Evolutionary conservation across 23 red algal species (phyloP).

Genomic region (Gracilaria domingensis): DNA sequence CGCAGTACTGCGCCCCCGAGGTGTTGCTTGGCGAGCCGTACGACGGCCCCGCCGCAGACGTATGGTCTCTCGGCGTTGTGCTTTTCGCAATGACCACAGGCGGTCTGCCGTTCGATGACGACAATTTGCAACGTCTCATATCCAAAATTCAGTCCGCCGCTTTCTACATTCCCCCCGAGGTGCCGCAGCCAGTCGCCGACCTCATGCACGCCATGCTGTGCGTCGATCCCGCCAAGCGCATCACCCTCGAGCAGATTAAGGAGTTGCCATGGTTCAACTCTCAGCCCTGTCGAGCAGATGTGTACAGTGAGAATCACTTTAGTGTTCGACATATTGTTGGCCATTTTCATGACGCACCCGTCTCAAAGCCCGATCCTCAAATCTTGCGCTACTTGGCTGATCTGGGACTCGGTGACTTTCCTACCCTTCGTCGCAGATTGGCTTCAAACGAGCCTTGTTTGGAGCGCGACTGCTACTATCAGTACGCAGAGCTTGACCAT

Average conservation of each 20-base stretch:
- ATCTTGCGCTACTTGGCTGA: slow-evolving; percentile 46
- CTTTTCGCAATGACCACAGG: slow-evolving; percentile 95
- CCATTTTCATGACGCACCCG: neutral
- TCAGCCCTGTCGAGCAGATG: slow-evolving; percentile 14
- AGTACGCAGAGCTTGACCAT: neutral
- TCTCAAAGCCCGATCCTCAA: slow-evolving; percentile 2
- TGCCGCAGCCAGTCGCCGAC: slow-evolving; percentile 38
- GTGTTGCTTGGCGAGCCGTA: slow-evolving; percentile 84
- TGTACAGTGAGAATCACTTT: slow-evolving; percentile 14
- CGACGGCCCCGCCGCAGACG: slow-evolving; percentile 77
- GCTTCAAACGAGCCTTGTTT: neutral
- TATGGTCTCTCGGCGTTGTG: slow-evolving; percentile 93
- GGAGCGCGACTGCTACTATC: slow-evolving; percentile 46
- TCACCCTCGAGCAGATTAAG: slow-evolving; percentile 80
- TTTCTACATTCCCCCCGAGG: slow-evolving; percentile 74
- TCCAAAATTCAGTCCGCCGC: slow-evolving; percentile 73
- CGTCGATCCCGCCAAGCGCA: slow-evolving; percentile 76
- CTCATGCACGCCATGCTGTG: slow-evolving; percentile 77
- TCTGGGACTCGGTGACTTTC: slow-evolving; percentile 47
- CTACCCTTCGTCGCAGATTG: slow-evolving; percentile 46
- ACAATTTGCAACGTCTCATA: slow-evolving; percentile 77
- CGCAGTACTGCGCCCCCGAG: slow-evolving; percentile 95
- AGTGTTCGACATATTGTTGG: neutral
- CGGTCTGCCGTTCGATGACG: slow-evolving; percentile 91
- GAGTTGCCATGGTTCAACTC: slow-evolving; percentile 74